Base-by-base conservation (phyloP, 768 basidiomycete species). In the Trametes coccinea region DNA sequence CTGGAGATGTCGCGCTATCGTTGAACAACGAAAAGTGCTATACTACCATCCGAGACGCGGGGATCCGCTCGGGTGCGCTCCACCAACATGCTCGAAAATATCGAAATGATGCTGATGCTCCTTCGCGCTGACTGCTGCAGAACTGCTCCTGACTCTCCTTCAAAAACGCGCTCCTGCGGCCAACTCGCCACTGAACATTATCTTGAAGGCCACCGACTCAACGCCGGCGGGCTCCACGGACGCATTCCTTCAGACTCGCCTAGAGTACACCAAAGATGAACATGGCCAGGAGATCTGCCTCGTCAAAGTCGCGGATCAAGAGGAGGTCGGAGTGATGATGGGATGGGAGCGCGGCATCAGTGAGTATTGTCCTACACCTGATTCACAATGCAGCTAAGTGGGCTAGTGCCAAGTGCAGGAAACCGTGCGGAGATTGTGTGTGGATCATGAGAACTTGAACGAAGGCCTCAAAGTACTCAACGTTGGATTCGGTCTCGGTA, bases 291-390 rank as follows among this genome's bases (percentile, higher is more conserved):
- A 93, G 52, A 83, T 97, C 22, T 97, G 95, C 63, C 74, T 92
- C 53, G 70, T 93, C 54, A 75, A 81, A 61, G 78, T 82, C 2
- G 82, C 79, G 13, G 85, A 85, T 31, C 79, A 75, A 6, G 88
- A 89, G 65, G 89, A 94, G 61, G 84, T 95, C n/a, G 93, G 94
- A 11, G 96, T 99, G 5, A 99, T 99, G 97, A 99, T 99, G 97
- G 93, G 95, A 1, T 99, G 97, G 97, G 97, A 99, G 73, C 75
- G 77, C 47, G 81, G 76, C 7, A 92, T 98, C 69, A 98, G 85
- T 87, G 67, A 72, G 78, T 75, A 29, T 11, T 4, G 30, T 22
- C 2, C 37, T 16, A 3, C 55, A 11, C 29, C 33, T 22, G 22
- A n/a, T 2, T 54, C 27, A 17, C 27, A 10, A 51, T 7, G 43